Percentiles rank a stretch among this genome's conserved stretches.
Conservation (phyloP, 2,329 filamentous ascomycete species). For the Neurospora sp. region DNA sequence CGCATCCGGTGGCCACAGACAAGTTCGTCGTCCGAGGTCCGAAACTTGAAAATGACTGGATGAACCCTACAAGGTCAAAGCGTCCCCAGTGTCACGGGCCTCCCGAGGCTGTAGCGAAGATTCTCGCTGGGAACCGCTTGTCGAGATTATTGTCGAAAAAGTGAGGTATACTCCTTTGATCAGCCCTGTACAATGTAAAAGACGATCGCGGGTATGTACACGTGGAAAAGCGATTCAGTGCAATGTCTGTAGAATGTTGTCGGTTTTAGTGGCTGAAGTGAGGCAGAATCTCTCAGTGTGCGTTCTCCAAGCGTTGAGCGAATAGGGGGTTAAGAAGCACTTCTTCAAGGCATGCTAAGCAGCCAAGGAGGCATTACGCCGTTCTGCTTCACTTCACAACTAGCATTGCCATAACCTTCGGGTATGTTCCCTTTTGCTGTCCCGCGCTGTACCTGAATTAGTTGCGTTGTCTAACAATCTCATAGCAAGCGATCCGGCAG, state of each 20-base stretch:
- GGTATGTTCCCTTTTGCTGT: background rate
- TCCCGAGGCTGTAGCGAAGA: background rate
- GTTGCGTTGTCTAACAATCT: background rate
- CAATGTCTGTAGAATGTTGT: background rate
- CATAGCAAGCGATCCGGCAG: background rate
- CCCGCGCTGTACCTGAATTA: background rate
- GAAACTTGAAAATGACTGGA: background rate
- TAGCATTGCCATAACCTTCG: background rate
- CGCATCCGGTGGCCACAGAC: background rate
- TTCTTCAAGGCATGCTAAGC: background rate
- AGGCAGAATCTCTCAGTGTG: background rate
- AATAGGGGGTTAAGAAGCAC: background rate
- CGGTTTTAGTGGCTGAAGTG: background rate
- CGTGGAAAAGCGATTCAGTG: background rate
- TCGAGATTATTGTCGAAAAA: background rate
- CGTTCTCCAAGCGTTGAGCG: background rate
- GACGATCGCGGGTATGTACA: background rate
- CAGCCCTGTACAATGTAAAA: background rate
- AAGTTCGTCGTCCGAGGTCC: background rate
- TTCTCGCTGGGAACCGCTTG: background rate
- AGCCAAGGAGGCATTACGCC: background rate
- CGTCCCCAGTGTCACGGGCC: background rate
- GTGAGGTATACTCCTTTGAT: background rate
- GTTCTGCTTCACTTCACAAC: background rate
- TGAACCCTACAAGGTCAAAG: background rate